Conservation (phyloP, 176 grass and related monocot genomes). For the Rhynchospora breviuscula region DNA sequence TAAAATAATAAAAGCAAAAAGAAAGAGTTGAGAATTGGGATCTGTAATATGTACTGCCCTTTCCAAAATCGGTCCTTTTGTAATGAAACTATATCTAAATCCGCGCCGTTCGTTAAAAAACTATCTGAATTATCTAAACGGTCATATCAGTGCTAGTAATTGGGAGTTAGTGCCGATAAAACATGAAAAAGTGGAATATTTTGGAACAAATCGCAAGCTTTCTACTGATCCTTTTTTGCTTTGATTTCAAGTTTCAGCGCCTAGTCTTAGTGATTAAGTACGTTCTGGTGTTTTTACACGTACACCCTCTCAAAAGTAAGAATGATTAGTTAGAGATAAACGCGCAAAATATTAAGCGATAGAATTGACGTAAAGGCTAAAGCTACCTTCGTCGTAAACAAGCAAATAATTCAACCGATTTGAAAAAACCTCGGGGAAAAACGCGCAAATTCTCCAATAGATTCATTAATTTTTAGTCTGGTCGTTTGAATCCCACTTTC, state of each 20-base stretch:
- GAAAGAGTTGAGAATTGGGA: no score
- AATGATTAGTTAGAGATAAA: background rate
- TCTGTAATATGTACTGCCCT: no score
- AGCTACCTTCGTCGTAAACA: background rate
- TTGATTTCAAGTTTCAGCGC: slow-evolving; percentile 8
- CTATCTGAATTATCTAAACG: no score
- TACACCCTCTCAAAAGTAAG: background rate
- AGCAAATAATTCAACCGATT: background rate
- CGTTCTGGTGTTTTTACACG: background rate
- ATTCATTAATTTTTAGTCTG: background rate
- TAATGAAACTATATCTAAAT: no score
- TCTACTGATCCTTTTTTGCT: background rate
- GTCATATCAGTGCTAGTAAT: no score
- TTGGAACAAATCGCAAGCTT: background rate
- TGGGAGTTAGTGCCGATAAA: background rate
- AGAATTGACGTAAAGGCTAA: background rate
- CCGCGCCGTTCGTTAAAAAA: no score
- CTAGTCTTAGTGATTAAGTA: background rate
- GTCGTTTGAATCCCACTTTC: slow-evolving; percentile 21
- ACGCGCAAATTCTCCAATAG: background rate
- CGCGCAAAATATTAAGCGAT: background rate
- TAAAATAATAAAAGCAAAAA: no score
- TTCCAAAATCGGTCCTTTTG: no score
- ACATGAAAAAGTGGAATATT: background rate
- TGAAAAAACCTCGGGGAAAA: background rate